Base-by-base conservation (phyloP, 2,329 filamentous ascomycete species). In the Apiospora hydei region DNA sequence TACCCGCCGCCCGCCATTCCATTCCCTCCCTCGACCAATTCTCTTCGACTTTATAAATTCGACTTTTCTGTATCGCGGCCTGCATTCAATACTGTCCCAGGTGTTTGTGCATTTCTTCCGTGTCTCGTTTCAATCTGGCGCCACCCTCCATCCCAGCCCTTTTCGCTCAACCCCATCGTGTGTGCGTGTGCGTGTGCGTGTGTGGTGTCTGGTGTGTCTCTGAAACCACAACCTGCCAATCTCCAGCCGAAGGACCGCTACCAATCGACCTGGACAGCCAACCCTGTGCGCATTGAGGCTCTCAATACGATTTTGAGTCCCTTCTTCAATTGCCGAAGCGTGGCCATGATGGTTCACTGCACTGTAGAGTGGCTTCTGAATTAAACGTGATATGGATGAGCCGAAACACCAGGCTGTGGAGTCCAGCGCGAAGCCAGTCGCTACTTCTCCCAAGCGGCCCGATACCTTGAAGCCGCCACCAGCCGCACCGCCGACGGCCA, bases 361-460 rank as follows among this genome's bases (percentile, higher is more conserved):
- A 84, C 84, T 81, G 78, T 82, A 80, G 78, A 79, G 80, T 76
- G 75, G 76, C 83, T 81, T 82, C 82, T 80, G 81, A 87, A 86
- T 86, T 90, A 87, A 88, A 89, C 57, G 68, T 90, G 88, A 86
- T 85, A 90, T 90, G 88, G 88, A 90, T 89, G 88, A 88, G 88
- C 88, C 90, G 85, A 90, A 90, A 90, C 47, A 69, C 46, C 68
- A 47, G 68, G 88, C 87, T 87, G 85, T 86, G 84, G 88, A 88
- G 86, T 86, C 87, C 85, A 87, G 86, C 83, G 86, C 86, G 85
- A 89, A 88, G 88, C 87, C 85, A 81, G 81, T 84, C 82, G 85
- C 87, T 86, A 86, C 86, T 79, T 77, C 69, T 70, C 51, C 69
- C 69, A 70, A 53, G 68, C 68, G 68, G 34, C 68, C 68, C 68